These are phyloP conservation scores for Lactarius indigo DNA, from an alignment of 768 basidiomycete genomes.

Conservation along the genomic window DNA sequence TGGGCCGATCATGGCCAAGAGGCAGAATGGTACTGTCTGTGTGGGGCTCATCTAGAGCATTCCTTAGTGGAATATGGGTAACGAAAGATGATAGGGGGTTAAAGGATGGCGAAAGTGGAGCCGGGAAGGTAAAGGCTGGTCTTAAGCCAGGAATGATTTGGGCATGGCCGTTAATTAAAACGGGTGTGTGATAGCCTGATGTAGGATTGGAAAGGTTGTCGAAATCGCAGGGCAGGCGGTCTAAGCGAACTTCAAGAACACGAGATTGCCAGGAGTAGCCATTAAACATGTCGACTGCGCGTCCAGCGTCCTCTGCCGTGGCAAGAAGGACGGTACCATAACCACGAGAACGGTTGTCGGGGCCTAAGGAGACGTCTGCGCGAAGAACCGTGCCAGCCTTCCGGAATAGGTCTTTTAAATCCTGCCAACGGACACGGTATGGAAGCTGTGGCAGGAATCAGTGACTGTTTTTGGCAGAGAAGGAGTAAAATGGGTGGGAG, in stretches of 20 bases:
- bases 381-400: conserved; percentile 74
- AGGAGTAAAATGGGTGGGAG: not conserved
- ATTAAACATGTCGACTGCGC: conserved; percentile 95
- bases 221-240: conserved; percentile 55
- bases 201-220: conserved; percentile 22
- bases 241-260: conserved; percentile 85
- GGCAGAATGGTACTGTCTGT: conserved; percentile 25
- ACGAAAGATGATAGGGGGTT: conserved; percentile 24
- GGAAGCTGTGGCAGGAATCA: conserved; percentile 59
- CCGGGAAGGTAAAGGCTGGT: conserved; percentile 1
- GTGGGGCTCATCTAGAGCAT: conserved; percentile 20
- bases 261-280: conserved; percentile 97
- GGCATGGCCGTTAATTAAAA: conserved; percentile 12
- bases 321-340: conserved; percentile 94
- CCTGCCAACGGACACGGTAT: conserved; percentile 98
- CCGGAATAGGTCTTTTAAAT: conserved; percentile 96
- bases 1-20: conserved; percentile 32
- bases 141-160: conserved; percentile 16
- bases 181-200: conserved; percentile 12
- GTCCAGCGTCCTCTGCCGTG: conserved; percentile 88
- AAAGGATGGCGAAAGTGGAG: conserved; percentile 11
- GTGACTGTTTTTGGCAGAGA: not conserved
- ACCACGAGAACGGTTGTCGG: conserved; percentile 89
- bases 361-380: conserved; percentile 53
- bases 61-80: conserved; percentile 14